These are phyloP conservation scores for Rhododendron ovatum DNA, from an alignment of 148 eudicot genomes.

Conservation along the genomic window DNA sequence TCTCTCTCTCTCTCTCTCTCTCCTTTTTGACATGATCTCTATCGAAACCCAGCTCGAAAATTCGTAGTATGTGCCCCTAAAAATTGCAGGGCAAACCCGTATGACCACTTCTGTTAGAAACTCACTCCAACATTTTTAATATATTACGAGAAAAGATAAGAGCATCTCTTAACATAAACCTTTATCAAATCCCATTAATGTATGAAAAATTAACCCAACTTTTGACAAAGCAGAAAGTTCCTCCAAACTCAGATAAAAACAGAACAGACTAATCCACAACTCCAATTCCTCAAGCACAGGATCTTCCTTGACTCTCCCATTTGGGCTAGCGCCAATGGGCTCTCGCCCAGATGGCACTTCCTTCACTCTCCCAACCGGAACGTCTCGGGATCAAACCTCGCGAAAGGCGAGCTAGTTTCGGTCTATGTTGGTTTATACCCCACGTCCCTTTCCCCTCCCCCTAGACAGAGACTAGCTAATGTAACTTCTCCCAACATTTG, in stretches of 20 bases:
- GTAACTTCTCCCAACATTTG: too few relatives aligned
- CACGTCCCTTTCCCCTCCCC: too few relatives aligned
- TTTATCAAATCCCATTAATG: background rate
- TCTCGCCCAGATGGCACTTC: too few relatives aligned
- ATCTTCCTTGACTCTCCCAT: background rate
- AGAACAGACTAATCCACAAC: background rate
- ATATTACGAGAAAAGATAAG: background rate
- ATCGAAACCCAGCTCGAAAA: too few relatives aligned
- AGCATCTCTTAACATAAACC: background rate
- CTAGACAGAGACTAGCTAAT: too few relatives aligned
- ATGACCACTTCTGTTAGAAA: background rate
- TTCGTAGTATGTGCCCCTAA: too few relatives aligned
- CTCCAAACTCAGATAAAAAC: background rate
- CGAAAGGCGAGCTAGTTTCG: too few relatives aligned
- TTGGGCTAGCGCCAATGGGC: too few relatives aligned
- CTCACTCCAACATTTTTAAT: background rate
- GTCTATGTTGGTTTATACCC: too few relatives aligned
- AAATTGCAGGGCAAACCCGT: background rate
- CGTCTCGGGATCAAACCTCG: too few relatives aligned
- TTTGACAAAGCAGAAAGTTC: background rate
- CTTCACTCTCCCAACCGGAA: too few relatives aligned
- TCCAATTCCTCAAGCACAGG: background rate
- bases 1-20: background rate
- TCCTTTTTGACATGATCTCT: too few relatives aligned
- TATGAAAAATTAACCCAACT: background rate